Conservation (phyloP, 2,329 filamentous ascomycete species). For the Diaporthe citriasiana region DNA sequence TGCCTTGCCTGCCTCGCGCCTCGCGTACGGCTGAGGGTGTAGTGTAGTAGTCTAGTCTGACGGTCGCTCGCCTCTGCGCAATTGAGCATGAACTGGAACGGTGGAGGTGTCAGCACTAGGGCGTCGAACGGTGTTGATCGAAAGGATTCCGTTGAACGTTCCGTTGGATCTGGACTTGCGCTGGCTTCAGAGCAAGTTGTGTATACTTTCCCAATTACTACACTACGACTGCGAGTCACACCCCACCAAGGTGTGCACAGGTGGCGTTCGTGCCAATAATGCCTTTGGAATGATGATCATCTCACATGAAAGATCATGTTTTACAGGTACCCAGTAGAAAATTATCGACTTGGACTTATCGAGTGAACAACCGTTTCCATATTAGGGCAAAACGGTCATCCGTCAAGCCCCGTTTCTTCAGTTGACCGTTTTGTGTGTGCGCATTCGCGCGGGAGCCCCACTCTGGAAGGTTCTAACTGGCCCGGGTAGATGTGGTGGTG, state of each 20-base stretch:
- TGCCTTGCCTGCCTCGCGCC: neutral
- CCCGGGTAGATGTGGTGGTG: slow-evolving; percentile 18
- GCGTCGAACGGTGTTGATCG: neutral
- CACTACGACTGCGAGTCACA: too few relatives aligned
- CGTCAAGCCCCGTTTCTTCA: neutral
- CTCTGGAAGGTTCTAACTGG: slow-evolving; percentile 40
- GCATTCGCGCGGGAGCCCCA: slow-evolving; percentile 31
- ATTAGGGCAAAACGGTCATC: neutral
- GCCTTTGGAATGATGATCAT: too few relatives aligned
- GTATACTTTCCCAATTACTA: too few relatives aligned
- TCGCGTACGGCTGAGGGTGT: neutral
- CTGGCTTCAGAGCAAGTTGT: too few relatives aligned
- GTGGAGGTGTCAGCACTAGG: slow-evolving; percentile 23
- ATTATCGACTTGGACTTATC: too few relatives aligned
- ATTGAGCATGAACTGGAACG: slow-evolving; percentile 20
- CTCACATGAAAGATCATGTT: too few relatives aligned
- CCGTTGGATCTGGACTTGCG: neutral
- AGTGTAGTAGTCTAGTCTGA: too few relatives aligned
- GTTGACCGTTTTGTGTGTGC: slow-evolving; percentile 17
- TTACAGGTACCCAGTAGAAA: neutral
- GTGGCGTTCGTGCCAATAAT: neutral
- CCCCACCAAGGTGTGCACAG: neutral
- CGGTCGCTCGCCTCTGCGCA: slow-evolving; percentile 4
- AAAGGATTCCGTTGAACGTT: neutral
- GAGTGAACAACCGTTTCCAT: neutral